These are phyloP conservation scores for Lodderomyces parapsilosis DNA, from an alignment of 1,139 yeast species.

Conservation along the genomic window DNA sequence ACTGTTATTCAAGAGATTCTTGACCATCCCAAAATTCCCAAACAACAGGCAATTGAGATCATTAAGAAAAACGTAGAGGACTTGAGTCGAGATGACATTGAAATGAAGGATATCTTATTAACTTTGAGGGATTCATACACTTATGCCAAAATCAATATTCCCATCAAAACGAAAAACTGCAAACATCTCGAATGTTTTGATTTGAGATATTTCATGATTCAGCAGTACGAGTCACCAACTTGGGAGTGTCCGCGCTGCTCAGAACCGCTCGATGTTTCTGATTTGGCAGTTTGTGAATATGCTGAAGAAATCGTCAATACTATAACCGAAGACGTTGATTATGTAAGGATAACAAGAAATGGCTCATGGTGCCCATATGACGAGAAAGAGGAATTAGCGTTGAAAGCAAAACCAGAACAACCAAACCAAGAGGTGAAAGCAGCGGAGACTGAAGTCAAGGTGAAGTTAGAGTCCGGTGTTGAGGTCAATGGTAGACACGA, in stretches of 20 bases:
- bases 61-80: conserved; percentile 40
- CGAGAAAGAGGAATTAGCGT: background rate
- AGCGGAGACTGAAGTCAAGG: background rate
- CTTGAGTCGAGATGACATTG: conserved; percentile 50
- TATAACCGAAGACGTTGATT: conserved; percentile 49
- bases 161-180: conserved; percentile 59
- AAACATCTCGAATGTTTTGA: conserved; percentile 75
- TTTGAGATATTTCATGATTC: conserved; percentile 54
- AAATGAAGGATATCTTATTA: conserved; percentile 55
- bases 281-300: conserved; percentile 62
- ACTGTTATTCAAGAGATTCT: conserved; percentile 19
- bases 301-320: conserved; percentile 48
- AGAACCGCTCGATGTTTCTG: conserved; percentile 39
- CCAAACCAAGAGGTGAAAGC: background rate
- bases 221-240: conserved; percentile 61
- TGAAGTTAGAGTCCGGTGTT: too few species aligned
- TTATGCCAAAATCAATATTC: conserved; percentile 57
- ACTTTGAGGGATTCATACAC: conserved; percentile 66
- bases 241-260: conserved; percentile 74
- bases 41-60: conserved; percentile 42
- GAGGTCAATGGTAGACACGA: too few species aligned
- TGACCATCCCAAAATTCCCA: conserved; percentile 46
- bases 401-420: background rate
- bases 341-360: conserved; percentile 52
- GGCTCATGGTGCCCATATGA: conserved; percentile 49